Evolutionary conservation across 805 yeast species (phyloP), one percentile per base, ranked within the genome.

Genomic region (Groenewaldozyma salmanticensis): DNA sequence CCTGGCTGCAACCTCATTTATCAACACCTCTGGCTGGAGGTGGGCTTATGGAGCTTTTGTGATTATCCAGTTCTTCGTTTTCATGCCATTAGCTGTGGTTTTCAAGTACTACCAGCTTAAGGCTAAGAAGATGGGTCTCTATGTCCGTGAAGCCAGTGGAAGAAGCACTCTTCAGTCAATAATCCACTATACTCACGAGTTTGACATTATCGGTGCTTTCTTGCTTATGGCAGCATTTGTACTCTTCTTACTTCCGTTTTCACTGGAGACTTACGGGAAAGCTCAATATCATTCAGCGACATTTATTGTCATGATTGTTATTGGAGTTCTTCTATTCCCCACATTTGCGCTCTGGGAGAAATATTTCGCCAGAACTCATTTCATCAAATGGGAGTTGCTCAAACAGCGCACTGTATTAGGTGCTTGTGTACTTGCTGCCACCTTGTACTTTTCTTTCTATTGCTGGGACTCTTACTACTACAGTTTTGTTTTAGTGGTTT

Each of bases 321-420:
- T 75, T 41, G 87, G 85, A 37, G 59, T 74, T 22, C 46, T 74
- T 6, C 52, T 75, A 19, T 52, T 77, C 49, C 63, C 71, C 39
- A 64, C 66, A 24, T 65, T 76, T 37, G 49, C 66, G 5, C 21
- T 58, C 11, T 77, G 76, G 74, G 86, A 80, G 57, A 46, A 55
- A 21, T 68, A 61, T 39, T 52, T 62, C 21, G 75, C 86, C 11
- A 63, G 59, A 38, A 62, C 66, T 48, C 84, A 84, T 21, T 56
- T 80, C 37, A 58, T 73, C n/a, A 83, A 83, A 18, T 65, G 61
- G 43, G 52, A 60, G 3, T 60, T 79, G 44, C 53, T 80, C 52
- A 72, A 62, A 45, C 80, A 79, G 54, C 69, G 82, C 49, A 81
- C 81, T 47, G 76, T 79, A 21, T 75, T 81, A 6, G 64, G 81